A percentile compares a stretch with the other conserved stretches of the same genome.
These are phyloP conservation scores for Pseudogymnoascus sp. DNA, from an alignment of 2,329 filamentous ascomycete genomes.

Conservation along the genomic window DNA sequence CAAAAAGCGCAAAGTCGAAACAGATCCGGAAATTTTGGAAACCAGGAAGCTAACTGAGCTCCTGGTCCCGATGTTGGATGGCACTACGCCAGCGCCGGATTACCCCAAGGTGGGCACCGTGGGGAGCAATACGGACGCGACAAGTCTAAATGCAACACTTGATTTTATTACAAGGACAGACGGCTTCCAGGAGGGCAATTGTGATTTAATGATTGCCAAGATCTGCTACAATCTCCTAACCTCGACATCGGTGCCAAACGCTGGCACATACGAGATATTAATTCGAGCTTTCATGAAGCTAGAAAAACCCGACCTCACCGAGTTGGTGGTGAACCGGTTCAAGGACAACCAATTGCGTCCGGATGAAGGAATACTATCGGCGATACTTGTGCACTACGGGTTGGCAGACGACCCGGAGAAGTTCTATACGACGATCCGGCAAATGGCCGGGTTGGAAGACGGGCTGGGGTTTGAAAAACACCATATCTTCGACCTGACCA, in stretches of 20 bases:
- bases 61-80: neutral
- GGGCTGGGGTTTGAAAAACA: constrained; percentile 18
- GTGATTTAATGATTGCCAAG: constrained; percentile 28
- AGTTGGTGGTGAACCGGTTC: constrained; percentile 40
- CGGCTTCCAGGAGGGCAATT: constrained; percentile 3
- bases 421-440: constrained; percentile 21
- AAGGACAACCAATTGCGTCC: constrained; percentile 13
- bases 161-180: neutral
- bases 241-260: constrained; percentile 52
- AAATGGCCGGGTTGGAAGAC: constrained; percentile 22
- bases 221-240: constrained; percentile 59
- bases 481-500: constrained; percentile 9
- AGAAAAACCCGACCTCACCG: constrained; percentile 42
- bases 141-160: neutral
- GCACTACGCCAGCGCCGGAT: neutral
- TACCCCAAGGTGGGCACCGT: neutral
- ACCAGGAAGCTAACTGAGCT: neutral
- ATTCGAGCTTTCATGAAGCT: constrained; percentile 56
- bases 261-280: constrained; percentile 64
- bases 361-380: constrained; percentile 19
- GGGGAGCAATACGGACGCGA: neutral
- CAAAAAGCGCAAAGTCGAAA: neutral
- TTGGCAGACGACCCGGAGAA: constrained; percentile 19
- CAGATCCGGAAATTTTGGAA: neutral
- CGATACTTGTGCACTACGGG: constrained; percentile 27